Conservation (phyloP, 345 rosid species). For the Camelina hispida region DNA sequence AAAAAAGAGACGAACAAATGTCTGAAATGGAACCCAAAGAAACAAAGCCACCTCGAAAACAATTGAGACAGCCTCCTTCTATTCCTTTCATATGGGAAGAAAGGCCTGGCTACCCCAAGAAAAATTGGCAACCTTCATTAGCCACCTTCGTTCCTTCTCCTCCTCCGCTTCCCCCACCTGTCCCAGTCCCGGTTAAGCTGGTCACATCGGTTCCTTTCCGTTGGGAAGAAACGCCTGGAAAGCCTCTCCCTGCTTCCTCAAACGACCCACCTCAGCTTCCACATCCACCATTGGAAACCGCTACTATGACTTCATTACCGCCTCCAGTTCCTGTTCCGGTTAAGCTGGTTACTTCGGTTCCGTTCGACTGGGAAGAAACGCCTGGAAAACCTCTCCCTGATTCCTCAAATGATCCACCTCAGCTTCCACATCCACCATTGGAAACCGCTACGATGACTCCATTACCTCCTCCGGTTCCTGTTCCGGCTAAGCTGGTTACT, state of each 20-base stretch:
- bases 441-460: background rate
- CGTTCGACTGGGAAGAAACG: slow-evolving; percentile 78
- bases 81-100: slow-evolving; percentile 92
- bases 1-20: slow-evolving; percentile 19
- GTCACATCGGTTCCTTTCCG: slow-evolving; percentile 67
- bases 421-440: slow-evolving; percentile 35
- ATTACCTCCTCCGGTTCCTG: slow-evolving; percentile 39
- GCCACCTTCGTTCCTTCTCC: slow-evolving; percentile 43
- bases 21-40: slow-evolving; percentile 44
- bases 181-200: slow-evolving; percentile 59
- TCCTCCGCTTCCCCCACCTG: slow-evolving; percentile 43
- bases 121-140: slow-evolving; percentile 63
- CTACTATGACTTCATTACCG: slow-evolving; percentile 14
- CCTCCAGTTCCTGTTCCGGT: slow-evolving; percentile 45
- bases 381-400: slow-evolving; percentile 65
- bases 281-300: slow-evolving; percentile 32
- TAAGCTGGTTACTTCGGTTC: slow-evolving; percentile 68
- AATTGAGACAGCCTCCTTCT: slow-evolving; percentile 64
- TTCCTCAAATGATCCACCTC: slow-evolving; percentile 37
- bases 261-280: slow-evolving; percentile 30
- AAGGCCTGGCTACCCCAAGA: slow-evolving; percentile 76
- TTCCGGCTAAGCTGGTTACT: slow-evolving; percentile 61
- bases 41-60: slow-evolving; percentile 46
- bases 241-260: slow-evolving; percentile 52
- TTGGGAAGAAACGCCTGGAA: slow-evolving; percentile 88